Evolutionary conservation across 2,329 filamentous ascomycete genomes (phyloP).

Genomic region (Penicillium sp.): DNA sequence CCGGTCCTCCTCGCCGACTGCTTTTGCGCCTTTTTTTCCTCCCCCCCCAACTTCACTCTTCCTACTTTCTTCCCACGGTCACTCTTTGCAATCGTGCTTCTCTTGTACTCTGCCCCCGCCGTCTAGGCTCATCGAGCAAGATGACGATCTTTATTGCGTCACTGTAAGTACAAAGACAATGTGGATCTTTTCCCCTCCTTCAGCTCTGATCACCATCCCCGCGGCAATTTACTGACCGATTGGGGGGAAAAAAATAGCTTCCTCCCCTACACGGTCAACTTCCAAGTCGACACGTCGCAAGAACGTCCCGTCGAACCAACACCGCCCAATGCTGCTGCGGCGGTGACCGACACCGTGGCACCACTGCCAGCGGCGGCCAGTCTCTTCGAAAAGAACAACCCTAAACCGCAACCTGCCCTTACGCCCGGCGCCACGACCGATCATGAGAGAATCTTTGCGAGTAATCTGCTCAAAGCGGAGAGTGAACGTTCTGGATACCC

Average conservation of each 20-base stretch:
- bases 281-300: constrained; percentile 53
- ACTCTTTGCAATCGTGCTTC: neutral
- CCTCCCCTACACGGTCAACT: constrained; percentile 86
- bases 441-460: constrained; percentile 38
- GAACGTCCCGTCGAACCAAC: constrained; percentile 40
- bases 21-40: no score
- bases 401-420: constrained; percentile 19
- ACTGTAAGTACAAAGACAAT: constrained; percentile 42
- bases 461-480: constrained; percentile 20
- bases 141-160: constrained; percentile 59
- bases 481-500: constrained; percentile 23
- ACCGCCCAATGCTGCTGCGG: constrained; percentile 20
- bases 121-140: constrained; percentile 13
- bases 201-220: neutral
- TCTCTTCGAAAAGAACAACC: constrained; percentile 30
- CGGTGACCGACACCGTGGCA: constrained; percentile 23
- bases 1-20: no score
- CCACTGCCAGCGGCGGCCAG: constrained; percentile 24
- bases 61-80: no score
- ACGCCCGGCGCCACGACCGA: constrained; percentile 40
- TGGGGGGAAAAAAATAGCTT: constrained; percentile 54
- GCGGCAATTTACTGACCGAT: neutral
- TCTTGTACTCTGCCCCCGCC: constrained; percentile 7
- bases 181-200: neutral
- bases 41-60: no score